Percentiles rank a stretch among this genome's conserved stretches.
Evolutionary conservation across 495 filamentous ascomycete genomes (phyloP).

Genomic region (Hypomontagnella submonticulosa): DNA sequence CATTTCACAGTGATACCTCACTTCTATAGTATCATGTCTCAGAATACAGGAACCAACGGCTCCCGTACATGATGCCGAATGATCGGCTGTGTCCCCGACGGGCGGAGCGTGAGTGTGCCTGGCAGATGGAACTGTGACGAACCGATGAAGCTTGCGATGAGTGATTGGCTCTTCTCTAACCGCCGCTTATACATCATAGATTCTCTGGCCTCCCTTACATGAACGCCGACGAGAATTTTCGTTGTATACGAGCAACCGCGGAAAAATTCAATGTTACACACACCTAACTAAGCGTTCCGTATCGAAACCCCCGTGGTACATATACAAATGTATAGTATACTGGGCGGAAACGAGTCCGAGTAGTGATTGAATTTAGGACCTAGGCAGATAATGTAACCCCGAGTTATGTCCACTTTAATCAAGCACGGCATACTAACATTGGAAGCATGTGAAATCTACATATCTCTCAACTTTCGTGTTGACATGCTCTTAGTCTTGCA

Average conservation of each 20-base stretch:
- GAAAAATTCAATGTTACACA: constrained; percentile 14
- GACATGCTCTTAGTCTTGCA: too few species aligned
- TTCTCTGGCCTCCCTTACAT: constrained; percentile 29
- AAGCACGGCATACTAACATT: constrained; percentile 18
- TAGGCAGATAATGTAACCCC: constrained; percentile 32
- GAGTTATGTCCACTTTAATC: constrained; percentile 18
- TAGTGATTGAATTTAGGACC: constrained; percentile 10
- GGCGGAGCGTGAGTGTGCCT: constrained; percentile 26
- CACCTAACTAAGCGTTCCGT: constrained; percentile 10
- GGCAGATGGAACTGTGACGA: constrained; percentile 35
- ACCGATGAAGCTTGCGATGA: constrained; percentile 4
- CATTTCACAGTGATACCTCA: constrained; percentile 40
- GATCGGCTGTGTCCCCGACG: constrained; percentile 25
- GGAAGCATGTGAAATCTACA: constrained; percentile 4
- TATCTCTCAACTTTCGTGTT: too few species aligned
- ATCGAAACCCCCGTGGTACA: constrained; percentile 21
- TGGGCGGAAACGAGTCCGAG: constrained; percentile 14
- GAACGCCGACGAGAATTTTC: constrained; percentile 7
- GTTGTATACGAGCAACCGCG: constrained; percentile 11
- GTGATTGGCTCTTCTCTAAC: constrained; percentile 36
- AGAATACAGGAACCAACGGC: constrained; percentile 33
- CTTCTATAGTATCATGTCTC: constrained; percentile 38
- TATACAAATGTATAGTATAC: neutral
- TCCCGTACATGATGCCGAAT: constrained; percentile 15
- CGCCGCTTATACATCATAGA: constrained; percentile 25